Percentiles rank a stretch among this genome's conserved stretches.
These are phyloP conservation scores for Salvia splendens DNA, from an alignment of 257 asterid species.

Conservation along the genomic window DNA sequence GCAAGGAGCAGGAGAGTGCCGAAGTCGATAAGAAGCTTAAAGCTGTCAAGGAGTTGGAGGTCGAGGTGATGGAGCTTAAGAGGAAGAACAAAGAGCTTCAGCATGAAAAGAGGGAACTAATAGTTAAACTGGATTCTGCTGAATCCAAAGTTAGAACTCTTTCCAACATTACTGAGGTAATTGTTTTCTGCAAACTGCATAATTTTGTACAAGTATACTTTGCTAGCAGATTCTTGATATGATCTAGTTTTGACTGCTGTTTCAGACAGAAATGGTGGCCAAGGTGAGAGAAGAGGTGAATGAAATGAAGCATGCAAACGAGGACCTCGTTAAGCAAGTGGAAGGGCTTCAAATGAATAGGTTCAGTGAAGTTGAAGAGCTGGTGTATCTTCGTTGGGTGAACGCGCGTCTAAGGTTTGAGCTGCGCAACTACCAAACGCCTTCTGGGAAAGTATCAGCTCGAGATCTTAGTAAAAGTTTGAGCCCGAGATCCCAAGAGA, in stretches of 20 bases:
- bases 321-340: constrained; percentile 86
- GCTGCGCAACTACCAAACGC: constrained; percentile 82
- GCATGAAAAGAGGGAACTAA: constrained; percentile 81
- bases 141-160: constrained; percentile 67
- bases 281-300: constrained; percentile 74
- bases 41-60: constrained; percentile 73
- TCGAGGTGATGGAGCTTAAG: constrained; percentile 87
- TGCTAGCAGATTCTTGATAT: constrained; percentile 17
- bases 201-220: too few relatives aligned
- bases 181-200: not conserved
- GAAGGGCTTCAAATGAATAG: constrained; percentile 98
- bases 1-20: constrained; percentile 68
- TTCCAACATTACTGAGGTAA: constrained; percentile 91
- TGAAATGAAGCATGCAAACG: constrained; percentile 68
- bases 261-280: constrained; percentile 86
- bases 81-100: constrained; percentile 94
- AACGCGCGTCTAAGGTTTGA: constrained; percentile 89
- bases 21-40: constrained; percentile 83
- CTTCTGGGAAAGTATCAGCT: constrained; percentile 76
- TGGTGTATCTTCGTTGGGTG: constrained; percentile 98
- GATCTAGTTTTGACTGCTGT: constrained; percentile 28
- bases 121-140: constrained; percentile 71
- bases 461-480: constrained; percentile 76
- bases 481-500: constrained; percentile 89
- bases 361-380: constrained; percentile 96